phyloP scores from a whole-genome alignment of 2,329 filamentous ascomycete species.

The Neobulgaria alba region DNA sequence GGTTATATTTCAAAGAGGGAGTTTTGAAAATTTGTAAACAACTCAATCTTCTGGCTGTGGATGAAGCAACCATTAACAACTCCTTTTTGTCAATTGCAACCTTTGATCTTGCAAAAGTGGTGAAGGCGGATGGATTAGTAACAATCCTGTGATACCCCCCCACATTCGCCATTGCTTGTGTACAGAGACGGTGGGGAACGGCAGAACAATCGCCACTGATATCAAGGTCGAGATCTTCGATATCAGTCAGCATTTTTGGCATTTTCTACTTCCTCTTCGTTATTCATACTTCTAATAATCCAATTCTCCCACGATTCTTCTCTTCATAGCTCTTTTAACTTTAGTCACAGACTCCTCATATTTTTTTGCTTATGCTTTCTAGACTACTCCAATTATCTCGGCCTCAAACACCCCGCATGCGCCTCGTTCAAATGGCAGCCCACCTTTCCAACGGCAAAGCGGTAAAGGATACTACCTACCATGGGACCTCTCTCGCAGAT shows the following conservation, averaged over 20 bases:
- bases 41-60: constrained; percentile 4
- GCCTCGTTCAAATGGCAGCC: constrained; percentile 37
- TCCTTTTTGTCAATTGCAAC: not conserved
- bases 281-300: too few relatives aligned
- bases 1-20: constrained; percentile 4
- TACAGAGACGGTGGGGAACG: constrained; percentile 1
- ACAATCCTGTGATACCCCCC: not conserved
- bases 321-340: not conserved
- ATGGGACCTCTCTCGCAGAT: constrained; percentile 36
- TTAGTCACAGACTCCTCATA: too few relatives aligned
- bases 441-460: constrained; percentile 29
- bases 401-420: constrained; percentile 27
- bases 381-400: constrained; percentile 19
- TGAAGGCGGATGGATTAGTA: not conserved
- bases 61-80: constrained; percentile 7
- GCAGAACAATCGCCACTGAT: constrained; percentile 1
- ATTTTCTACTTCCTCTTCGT: too few relatives aligned
- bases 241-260: too few relatives aligned
- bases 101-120: not conserved
- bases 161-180: constrained; percentile 4
- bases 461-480: constrained; percentile 13
- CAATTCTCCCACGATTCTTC: too few relatives aligned
- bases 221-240: too few relatives aligned
- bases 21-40: not conserved
- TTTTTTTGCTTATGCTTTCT: constrained; percentile 23